These are phyloP conservation scores for Suhomyces taliae DNA, from an alignment of 1,139 yeast species.

Conservation along the genomic window DNA sequence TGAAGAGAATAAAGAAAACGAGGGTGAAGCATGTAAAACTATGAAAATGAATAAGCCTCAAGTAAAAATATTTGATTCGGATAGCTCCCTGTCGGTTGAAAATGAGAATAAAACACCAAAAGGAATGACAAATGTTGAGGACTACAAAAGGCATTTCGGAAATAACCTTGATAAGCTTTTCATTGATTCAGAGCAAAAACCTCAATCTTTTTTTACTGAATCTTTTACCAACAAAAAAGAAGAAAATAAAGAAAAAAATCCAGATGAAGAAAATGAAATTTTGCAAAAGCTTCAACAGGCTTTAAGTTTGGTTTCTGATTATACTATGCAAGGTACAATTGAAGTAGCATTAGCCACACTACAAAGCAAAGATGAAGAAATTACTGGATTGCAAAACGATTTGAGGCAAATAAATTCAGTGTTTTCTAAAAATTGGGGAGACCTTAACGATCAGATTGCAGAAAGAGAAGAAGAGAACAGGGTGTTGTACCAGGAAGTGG, in stretches of 20 bases:
- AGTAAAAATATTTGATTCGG: background rate
- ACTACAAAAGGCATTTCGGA: background rate
- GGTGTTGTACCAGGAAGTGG: background rate
- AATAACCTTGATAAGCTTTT: background rate
- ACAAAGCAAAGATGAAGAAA: background rate
- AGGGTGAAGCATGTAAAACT: background rate
- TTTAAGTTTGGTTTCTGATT: background rate
- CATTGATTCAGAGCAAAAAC: background rate
- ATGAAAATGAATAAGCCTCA: background rate
- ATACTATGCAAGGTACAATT: background rate
- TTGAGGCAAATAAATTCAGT: background rate
- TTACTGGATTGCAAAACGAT: conserved; percentile 1
- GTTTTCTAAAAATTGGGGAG: background rate
- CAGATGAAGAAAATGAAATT: background rate
- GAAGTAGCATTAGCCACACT: background rate
- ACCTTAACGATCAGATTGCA: background rate
- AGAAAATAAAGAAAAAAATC: background rate
- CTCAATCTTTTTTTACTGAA: background rate
- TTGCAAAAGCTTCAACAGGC: background rate
- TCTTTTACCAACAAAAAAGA: background rate
- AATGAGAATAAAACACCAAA: background rate
- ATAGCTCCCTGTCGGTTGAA: background rate
- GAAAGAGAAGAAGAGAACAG: background rate
- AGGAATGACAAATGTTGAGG: too few relatives aligned
- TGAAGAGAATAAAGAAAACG: background rate